These are phyloP conservation scores for Chrysopogon serrulatus DNA, from an alignment of 176 grass and related monocot genomes.

Conservation along the genomic window DNA sequence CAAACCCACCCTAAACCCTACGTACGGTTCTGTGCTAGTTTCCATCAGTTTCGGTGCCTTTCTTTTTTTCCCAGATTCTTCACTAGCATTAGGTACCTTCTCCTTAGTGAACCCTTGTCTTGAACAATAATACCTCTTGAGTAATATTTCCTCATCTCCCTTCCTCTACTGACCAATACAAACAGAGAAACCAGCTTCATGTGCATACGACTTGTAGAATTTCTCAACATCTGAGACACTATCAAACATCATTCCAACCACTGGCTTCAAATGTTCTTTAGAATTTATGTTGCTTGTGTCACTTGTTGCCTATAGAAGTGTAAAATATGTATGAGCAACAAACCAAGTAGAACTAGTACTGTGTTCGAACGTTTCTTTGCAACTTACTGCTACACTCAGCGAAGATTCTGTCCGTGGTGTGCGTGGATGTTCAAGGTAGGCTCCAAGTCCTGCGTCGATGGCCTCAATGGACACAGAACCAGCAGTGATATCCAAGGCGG, in stretches of 20 bases:
- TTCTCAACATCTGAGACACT: background rate
- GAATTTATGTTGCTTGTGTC: background rate
- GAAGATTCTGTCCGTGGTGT: too few species aligned
- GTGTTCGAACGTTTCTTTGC: background rate
- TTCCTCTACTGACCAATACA: background rate
- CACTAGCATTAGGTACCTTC: background rate
- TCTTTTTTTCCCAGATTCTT: background rate
- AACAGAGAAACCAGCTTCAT: background rate
- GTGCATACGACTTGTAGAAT: background rate
- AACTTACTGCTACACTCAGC: background rate
- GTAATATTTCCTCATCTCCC: background rate
- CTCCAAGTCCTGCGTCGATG: too few species aligned
- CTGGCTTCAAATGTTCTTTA: background rate
- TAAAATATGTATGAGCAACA: background rate
- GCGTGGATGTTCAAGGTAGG: too few species aligned
- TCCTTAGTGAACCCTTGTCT: background rate
- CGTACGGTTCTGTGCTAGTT: too few species aligned
- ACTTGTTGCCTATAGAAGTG: background rate
- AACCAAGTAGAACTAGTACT: background rate
- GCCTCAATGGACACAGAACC: too few species aligned
- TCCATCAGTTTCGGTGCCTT: background rate
- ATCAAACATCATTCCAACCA: background rate
- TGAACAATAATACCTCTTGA: background rate
- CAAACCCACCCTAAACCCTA: too few species aligned
- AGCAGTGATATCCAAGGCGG: too few species aligned